These are phyloP conservation scores for Rhizopogon vulgaris DNA, from an alignment of 768 basidiomycete genomes.

Conservation along the genomic window DNA sequence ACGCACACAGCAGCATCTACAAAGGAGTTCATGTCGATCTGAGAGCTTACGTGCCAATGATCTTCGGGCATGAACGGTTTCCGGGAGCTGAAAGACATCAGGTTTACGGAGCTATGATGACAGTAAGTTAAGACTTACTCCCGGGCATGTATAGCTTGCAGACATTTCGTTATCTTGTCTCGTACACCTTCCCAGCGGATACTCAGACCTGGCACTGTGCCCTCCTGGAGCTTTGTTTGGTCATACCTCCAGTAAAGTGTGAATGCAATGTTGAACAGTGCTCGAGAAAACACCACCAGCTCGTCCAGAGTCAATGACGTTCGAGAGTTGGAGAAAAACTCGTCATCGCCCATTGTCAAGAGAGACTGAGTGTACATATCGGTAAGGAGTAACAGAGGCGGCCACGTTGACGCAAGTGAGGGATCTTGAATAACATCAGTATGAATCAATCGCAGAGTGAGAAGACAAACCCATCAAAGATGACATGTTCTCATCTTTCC, in stretches of 20 bases:
- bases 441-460: neutral
- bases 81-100: conserved; percentile 53
- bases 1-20: conserved; percentile 82
- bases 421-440: conserved; percentile 32
- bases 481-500: conserved; percentile 42
- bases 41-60: conserved; percentile 74
- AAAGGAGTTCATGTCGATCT: conserved; percentile 63
- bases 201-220: conserved; percentile 34
- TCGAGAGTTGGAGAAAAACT: conserved; percentile 73
- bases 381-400: conserved; percentile 68
- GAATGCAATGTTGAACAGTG: conserved; percentile 81
- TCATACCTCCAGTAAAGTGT: conserved; percentile 63
- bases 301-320: conserved; percentile 86
- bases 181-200: conserved; percentile 62
- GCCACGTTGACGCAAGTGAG: conserved; percentile 45
- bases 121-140: conserved; percentile 51
- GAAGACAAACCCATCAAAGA: conserved; percentile 33
- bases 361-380: conserved; percentile 82
- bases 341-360: conserved; percentile 92
- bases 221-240: conserved; percentile 30
- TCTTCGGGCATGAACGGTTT: conserved; percentile 75
- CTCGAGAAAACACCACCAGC: conserved; percentile 64
- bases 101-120: neutral
- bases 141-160: conserved; percentile 79
- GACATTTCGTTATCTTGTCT: conserved; percentile 68